Conservation (phyloP, 768 basidiomycete species). For the Agrocybe praecox region DNA sequence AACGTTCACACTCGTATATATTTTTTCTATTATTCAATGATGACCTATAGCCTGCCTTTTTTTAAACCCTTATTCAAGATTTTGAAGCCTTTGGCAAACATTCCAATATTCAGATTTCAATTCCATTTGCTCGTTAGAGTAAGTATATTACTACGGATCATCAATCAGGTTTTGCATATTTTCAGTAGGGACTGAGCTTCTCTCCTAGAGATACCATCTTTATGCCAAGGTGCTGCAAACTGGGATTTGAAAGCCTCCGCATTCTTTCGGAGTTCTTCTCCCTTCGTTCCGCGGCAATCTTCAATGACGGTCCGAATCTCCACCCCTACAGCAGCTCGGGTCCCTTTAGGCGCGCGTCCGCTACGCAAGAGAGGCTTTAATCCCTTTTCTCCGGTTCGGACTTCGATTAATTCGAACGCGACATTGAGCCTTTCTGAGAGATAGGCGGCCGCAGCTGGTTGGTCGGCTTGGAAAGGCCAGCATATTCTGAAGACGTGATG, state of each 20-base stretch:
- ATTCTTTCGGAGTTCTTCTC: constrained; percentile 7
- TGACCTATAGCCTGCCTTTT: no score
- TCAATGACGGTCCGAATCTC: constrained; percentile 14
- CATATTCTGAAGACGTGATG: background rate
- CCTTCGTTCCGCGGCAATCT: constrained; percentile 1
- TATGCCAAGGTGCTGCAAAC: constrained; percentile 4
- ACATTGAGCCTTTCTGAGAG: constrained; percentile 7
- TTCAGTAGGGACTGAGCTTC: background rate
- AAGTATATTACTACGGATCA: no score
- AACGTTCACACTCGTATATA: no score
- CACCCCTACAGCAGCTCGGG: constrained; percentile 5
- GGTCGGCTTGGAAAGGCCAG: constrained; percentile 13
- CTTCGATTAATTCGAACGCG: constrained; percentile 13
- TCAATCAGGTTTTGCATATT: background rate
- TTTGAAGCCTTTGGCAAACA: no score
- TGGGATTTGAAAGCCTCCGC: background rate
- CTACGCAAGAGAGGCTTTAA: constrained; percentile 5
- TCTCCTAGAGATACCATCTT: constrained; percentile 1
- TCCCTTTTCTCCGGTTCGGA: constrained; percentile 7
- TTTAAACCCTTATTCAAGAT: no score
- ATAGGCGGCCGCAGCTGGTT: constrained; percentile 8
- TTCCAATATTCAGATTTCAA: no score
- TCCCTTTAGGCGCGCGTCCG: constrained; percentile 8
- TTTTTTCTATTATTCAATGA: no score
- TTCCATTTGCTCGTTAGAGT: no score